Evolutionary conservation across 2,329 filamentous ascomycete species (phyloP), one percentile per base, ranked within the genome.

Genomic region (Thielaviopsis cerberus): DNA sequence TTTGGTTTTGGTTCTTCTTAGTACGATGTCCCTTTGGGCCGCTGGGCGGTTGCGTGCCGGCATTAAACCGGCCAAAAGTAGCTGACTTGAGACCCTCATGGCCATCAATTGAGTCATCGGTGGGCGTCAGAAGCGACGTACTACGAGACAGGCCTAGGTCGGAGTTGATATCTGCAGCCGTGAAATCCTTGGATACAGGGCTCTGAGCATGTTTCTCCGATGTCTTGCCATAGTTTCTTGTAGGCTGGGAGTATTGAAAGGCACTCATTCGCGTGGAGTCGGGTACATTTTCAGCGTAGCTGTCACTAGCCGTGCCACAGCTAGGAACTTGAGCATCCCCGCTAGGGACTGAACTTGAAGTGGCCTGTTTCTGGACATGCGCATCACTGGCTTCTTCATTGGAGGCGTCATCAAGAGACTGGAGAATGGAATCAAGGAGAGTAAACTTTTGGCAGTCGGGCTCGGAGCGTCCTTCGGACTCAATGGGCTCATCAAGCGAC

Each of bases 371-470:
- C 15, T 41, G 34, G 34, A 6, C 34, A 41, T 4, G 15, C n/a
- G 34, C n/a, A 17, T 10, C 34, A 41, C 10, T 3, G n/a, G 59
- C 89, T 85, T 17, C 10, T n/a, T 41, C 34, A 41, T 41, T 41
- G 34, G 34, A 41, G 15, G 13, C 34, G 7, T 71, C 86, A 91
- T 54, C 34, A n/a, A 41, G 34, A 41, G 34, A 41, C 34, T 41
- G 34, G n/a, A 41, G 34, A n/a, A 41, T 41, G 34, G 34, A 41
- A 41, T 41, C 34, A 41, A 41, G 15, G 34, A 41, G 34, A 2
- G 34, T 17, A 41, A 76, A 75, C 64, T 78, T 78, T 66, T 87
- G 81, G 57, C 79, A 75, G 59, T 83, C 70, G 62, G 64, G 62
- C 59, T 69, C 76, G 63, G 69, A 65, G 58, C 63, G 60, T 13